A percentile compares a stretch with the other conserved stretches of the same genome.
phyloP scores from a whole-genome alignment of 2,329 filamentous ascomycete genomes.

The Incumbomyces delicatus region DNA sequence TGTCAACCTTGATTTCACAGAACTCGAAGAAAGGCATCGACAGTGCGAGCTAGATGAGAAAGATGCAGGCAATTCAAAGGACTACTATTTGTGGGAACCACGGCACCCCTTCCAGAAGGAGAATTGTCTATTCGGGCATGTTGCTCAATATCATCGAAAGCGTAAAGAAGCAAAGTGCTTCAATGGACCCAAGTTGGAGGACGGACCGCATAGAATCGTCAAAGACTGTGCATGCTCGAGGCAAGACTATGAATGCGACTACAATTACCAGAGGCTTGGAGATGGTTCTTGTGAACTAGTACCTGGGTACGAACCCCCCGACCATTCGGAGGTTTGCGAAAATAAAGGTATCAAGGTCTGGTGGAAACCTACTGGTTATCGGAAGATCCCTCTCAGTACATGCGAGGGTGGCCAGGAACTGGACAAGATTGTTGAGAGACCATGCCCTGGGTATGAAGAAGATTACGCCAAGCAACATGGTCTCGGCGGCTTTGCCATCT shows the following conservation, averaged over 20 bases:
- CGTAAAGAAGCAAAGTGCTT: constrained; percentile 68
- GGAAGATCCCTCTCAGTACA: constrained; percentile 79
- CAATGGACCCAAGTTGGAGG: constrained; percentile 59
- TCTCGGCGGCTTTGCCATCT: constrained; percentile 62
- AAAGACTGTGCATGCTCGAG: constrained; percentile 75
- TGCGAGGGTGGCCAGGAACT: constrained; percentile 67
- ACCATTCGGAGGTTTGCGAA: constrained; percentile 50
- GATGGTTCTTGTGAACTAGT: constrained; percentile 73
- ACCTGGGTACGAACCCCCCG: constrained; percentile 55
- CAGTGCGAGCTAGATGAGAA: constrained; percentile 61
- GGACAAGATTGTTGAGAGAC: constrained; percentile 54
- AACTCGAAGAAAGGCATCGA: constrained; percentile 54
- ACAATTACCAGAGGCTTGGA: constrained; percentile 75
- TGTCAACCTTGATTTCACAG: constrained; percentile 81
- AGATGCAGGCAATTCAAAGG: constrained; percentile 41
- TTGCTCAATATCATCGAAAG: constrained; percentile 84
- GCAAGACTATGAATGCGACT: constrained; percentile 91
- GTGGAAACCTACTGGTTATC: constrained; percentile 78
- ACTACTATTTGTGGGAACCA: constrained; percentile 84
- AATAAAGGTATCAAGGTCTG: constrained; percentile 63
- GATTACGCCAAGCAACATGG: constrained; percentile 68
- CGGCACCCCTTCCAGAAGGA: constrained; percentile 68
- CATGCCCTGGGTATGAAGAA: constrained; percentile 71
- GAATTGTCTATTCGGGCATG: constrained; percentile 86
- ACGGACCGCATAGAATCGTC: constrained; percentile 51